Base-by-base conservation (phyloP, 306 rosid genomes). In the Citrullus mucosospermus region DNA sequence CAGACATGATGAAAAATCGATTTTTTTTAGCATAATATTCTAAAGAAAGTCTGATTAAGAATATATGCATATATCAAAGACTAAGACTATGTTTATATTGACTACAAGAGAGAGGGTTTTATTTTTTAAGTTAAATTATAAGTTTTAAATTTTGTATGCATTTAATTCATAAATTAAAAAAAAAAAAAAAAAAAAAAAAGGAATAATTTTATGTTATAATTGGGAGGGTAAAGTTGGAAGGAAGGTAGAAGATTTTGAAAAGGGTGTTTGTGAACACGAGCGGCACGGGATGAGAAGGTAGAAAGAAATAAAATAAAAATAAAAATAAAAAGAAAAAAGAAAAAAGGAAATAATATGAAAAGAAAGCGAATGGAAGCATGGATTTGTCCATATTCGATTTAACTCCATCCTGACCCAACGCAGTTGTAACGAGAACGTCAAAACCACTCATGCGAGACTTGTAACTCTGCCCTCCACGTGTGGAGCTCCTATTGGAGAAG, bases 391-490 rank as follows among this genome's bases (percentile, higher is more conserved):
- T 34, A 75, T 75, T 32, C 65, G 63, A 75, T 22, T 75, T 54
- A 53, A 63, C 3, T 28, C 20, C 25, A 20, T 20, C 38, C 25
- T 10, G 10, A 43, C 48, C 48, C 48, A n/a, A 16, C 36, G 30
- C 62, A 84, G 73, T 82, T 80, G 85, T 74, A 85, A 89, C 88
- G 78, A 80, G 67, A 82, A 85, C 80, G 87, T 88, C 87, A 85
- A 82, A 83, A 77, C 85, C 87, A 79, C 73, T 78, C 75, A 80
- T 53, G 78, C 83, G 22, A 22, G 60, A 68, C 84, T 41, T 25
- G 43, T 70, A 62, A 51, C 58, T 30, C 59, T 72, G 74, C 68
- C 67, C 30, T 79, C 87, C 89, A 89, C 92, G 91, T 89, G 91
- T 44, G 5, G 0, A 0, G 0, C 0, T 17, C 0, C 22, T 46